These are phyloP conservation scores for Pinus albicaulis DNA, from an alignment of 75 land plant genomes.

Conservation along the genomic window DNA sequence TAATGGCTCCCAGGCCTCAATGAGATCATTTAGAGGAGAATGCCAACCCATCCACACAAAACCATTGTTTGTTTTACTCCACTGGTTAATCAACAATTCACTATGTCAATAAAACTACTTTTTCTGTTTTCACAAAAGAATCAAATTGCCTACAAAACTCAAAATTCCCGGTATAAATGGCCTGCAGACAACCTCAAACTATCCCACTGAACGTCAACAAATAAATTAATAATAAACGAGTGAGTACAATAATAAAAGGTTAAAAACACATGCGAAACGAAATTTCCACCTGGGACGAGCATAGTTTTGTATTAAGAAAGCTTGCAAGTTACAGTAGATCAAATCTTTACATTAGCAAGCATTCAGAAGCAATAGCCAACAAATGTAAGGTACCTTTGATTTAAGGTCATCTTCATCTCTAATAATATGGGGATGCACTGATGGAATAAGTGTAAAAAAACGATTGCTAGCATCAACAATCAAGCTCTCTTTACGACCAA, in stretches of 20 bases:
- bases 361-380: not conserved
- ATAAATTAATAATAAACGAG: no score
- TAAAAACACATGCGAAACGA: not conserved
- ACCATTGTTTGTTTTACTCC: not conserved
- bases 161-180: not conserved
- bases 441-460: constrained; percentile 92
- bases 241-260: not conserved
- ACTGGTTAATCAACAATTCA: not conserved
- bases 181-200: no score
- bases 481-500: constrained; percentile 55
- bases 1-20: not conserved
- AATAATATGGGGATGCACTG: constrained; percentile 91
- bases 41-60: no score
- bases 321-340: not conserved
- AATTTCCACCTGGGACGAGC: not conserved
- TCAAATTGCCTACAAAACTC: not conserved
- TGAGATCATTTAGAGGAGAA: not conserved
- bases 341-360: not conserved
- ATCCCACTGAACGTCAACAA: no score
- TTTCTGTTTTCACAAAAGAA: not conserved
- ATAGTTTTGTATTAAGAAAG: not conserved
- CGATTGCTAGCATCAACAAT: constrained; percentile 94
- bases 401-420: constrained; percentile 69
- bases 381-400: constrained; percentile 57
- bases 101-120: not conserved